Conservation (phyloP, 202 grass and related monocot species). For the Bolboschoenoplectus hybrid region DNA sequence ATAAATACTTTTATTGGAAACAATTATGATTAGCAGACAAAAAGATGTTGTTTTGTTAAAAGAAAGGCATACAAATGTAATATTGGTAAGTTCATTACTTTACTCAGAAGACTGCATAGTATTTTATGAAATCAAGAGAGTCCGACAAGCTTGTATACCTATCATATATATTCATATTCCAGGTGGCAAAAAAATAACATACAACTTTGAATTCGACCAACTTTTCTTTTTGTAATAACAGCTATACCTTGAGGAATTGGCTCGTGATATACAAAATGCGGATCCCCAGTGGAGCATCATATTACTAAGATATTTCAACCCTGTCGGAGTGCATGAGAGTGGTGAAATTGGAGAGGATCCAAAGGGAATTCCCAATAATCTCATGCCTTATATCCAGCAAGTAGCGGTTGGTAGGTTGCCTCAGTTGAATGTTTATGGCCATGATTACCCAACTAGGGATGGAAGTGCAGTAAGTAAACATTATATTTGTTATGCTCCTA, state of each 20-base stretch:
- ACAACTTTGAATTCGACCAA: no score
- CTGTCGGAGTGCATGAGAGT: conserved; percentile 80
- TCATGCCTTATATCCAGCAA: conserved; percentile 96
- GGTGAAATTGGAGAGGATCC: conserved; percentile 91
- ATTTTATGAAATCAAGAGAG: conserved; percentile 1
- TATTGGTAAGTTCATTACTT: background rate
- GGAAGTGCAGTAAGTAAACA: conserved; percentile 61
- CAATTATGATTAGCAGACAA: background rate
- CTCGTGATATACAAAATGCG: conserved; percentile 67
- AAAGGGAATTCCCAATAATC: conserved; percentile 85
- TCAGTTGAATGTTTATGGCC: conserved; percentile 82
- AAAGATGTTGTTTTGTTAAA: conserved; percentile 15
- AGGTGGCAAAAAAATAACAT: background rate
- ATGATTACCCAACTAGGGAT: conserved; percentile 77
- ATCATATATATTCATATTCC: background rate
- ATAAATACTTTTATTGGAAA: background rate
- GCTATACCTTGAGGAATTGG: conserved; percentile 90
- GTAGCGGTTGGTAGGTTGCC: conserved; percentile 67
- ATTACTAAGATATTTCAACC: conserved; percentile 88
- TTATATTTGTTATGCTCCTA: background rate
- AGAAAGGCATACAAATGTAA: background rate
- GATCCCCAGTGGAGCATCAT: conserved; percentile 74
- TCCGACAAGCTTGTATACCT: background rate
- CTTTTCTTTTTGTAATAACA: conserved; percentile 2
- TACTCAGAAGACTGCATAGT: background rate